A percentile compares a stretch with the other conserved stretches of the same genome.
phyloP scores from a whole-genome alignment of 2,329 filamentous ascomycete species.

The Tolypocladium endophyticum region DNA sequence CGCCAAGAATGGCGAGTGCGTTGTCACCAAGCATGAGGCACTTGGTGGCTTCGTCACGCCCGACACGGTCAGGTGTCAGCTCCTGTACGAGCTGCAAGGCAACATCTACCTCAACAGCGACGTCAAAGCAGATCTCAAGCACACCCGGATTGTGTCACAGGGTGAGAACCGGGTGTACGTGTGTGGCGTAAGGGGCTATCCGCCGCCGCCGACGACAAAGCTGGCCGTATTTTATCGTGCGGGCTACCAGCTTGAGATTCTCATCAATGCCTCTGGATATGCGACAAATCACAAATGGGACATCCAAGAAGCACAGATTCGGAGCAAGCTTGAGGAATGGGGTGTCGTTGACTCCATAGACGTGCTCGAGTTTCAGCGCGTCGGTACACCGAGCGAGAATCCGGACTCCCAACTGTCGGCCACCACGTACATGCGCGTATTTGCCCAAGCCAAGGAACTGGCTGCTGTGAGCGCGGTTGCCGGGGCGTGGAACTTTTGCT shows the following conservation, averaged over 20 bases:
- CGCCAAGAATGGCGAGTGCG: constrained; percentile 28
- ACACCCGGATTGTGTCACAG: constrained; percentile 23
- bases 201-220: constrained; percentile 40
- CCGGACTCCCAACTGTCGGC: constrained; percentile 27
- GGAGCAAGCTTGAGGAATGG: constrained; percentile 26
- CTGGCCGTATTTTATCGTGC: constrained; percentile 38
- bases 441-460: constrained; percentile 24
- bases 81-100: constrained; percentile 38
- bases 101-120: constrained; percentile 37
- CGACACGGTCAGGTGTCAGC: constrained; percentile 30
- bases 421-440: constrained; percentile 34
- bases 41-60: constrained; percentile 29
- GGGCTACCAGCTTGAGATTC: constrained; percentile 33
- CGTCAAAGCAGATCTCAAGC: constrained; percentile 28
- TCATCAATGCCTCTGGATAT: constrained; percentile 36
- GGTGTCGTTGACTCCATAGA: constrained; percentile 29
- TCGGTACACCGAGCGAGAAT: constrained; percentile 16
- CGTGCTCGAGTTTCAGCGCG: constrained; percentile 40
- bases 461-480: constrained; percentile 16
- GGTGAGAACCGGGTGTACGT: constrained; percentile 26
- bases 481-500: constrained; percentile 16
- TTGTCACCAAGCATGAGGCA: constrained; percentile 36
- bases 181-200: constrained; percentile 26
- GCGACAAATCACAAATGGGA: constrained; percentile 36
- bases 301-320: constrained; percentile 35